Evolutionary conservation across 1,284 basidiomycete genomes (phyloP), one percentile per base, ranked within the genome.

Genomic region (Porogramme epimiltina): DNA sequence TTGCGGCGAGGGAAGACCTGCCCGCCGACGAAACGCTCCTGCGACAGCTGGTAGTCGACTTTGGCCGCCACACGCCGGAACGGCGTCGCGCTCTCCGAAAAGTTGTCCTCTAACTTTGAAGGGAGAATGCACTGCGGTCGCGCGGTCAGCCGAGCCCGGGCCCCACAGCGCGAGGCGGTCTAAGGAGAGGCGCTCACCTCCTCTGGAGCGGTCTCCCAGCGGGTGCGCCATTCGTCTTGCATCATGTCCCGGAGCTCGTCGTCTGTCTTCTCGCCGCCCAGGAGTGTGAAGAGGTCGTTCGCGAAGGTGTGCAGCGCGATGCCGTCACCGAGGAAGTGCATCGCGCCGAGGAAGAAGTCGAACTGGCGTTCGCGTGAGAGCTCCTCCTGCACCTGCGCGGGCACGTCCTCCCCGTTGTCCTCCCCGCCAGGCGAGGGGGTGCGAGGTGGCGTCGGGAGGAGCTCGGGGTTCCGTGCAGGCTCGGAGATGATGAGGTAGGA

Each of bases 301-400:
- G 85, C 84, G 54, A 85, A 85, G 51, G 77, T 73, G 66, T 92
- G 89, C 16, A 91, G 74, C 2, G 89, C 87, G 82, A 89, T 89
- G 23, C 87, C 88, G 63, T 92, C 89, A 9, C 87, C 88, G 36
- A 91, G 66, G 66, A 84, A 91, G 62, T 91, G 89, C 10, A 85
- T 79, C 3, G 86, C 83, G 61, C 83, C 84, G 26, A 91, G 77
- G 44, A 88, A 67, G 44, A 87, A 65, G 62, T 89, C 79, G 61
- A 73, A 82, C 36, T 77, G 55, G 11, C 49, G 48, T 19, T 48
- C 45, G 19, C 33, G 25, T 25, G 36, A 42, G n/a, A 43, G 3
- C 19, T 45, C 38, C 3, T 40, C 37, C 3, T 10, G 2, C 18
- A 28, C 37, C 25, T 36, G 23, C 8, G 52, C 54, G 2, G 45